phyloP scores from a whole-genome alignment of 2,329 filamentous ascomycete genomes.

The Tolypocladium ovalisporum region DNA sequence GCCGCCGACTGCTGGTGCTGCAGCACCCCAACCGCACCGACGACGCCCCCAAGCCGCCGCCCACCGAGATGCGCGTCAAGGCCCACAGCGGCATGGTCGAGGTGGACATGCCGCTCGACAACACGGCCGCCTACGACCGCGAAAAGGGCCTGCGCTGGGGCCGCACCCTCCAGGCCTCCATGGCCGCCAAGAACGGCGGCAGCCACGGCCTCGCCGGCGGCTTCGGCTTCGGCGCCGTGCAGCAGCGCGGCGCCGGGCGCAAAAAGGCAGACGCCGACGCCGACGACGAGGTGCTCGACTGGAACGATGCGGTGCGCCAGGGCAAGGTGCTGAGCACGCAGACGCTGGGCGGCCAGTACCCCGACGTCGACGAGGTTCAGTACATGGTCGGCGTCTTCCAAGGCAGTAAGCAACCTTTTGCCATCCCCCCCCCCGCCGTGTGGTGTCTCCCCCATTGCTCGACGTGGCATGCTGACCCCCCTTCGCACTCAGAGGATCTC shows the following conservation, averaged over 20 bases:
- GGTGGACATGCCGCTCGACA: constrained; percentile 78
- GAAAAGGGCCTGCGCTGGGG: constrained; percentile 77
- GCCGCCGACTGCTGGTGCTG: constrained; percentile 65
- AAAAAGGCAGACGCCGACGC: constrained; percentile 28
- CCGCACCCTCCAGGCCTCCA: constrained; percentile 55
- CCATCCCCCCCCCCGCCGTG: background rate
- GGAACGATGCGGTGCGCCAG: constrained; percentile 55
- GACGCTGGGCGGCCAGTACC: constrained; percentile 75
- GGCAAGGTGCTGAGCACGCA: constrained; percentile 68
- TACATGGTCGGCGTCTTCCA: constrained; percentile 93
- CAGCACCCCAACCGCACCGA: constrained; percentile 76
- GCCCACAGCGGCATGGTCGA: constrained; percentile 74
- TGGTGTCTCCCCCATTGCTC: too few relatives aligned
- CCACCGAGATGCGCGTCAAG: constrained; percentile 73
- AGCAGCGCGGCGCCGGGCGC: constrained; percentile 19
- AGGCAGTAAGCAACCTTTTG: constrained; percentile 49
- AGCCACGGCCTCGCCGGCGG: constrained; percentile 62
- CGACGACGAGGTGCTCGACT: constrained; percentile 41
- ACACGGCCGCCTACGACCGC: constrained; percentile 65
- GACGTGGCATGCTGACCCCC: background rate
- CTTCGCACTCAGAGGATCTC: constrained; percentile 51
- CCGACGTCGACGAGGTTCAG: constrained; percentile 57
- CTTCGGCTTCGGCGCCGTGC: constrained; percentile 50
- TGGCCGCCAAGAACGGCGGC: constrained; percentile 48
- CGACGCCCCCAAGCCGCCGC: constrained; percentile 36